These are phyloP conservation scores for Coniochaeta hoffmannii DNA, from an alignment of 2,329 filamentous ascomycete species.

Conservation along the genomic window DNA sequence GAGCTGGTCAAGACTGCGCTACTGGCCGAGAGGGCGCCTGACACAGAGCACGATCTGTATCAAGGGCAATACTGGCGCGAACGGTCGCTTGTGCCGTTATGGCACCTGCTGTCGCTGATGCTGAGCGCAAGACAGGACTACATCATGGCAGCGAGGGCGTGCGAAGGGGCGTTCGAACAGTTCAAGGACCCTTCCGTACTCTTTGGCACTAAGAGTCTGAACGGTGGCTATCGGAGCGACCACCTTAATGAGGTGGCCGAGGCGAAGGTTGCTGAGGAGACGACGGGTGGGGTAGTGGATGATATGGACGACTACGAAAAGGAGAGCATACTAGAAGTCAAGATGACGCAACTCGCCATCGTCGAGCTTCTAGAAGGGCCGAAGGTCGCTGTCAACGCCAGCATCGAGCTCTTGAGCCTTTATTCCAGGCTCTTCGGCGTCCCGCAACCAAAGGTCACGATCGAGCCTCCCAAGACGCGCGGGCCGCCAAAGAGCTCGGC, in stretches of 20 bases:
- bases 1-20: conserved; percentile 74
- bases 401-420: conserved; percentile 73
- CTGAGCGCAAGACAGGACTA: conserved; percentile 84
- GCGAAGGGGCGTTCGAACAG: conserved; percentile 86
- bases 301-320: conserved; percentile 80
- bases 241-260: conserved; percentile 51
- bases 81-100: conserved; percentile 65
- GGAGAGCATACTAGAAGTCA: conserved; percentile 82
- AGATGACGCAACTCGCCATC: conserved; percentile 87
- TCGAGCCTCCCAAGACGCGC: conserved; percentile 31
- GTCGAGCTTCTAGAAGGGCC: conserved; percentile 78
- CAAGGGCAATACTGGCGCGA: conserved; percentile 53
- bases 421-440: conserved; percentile 74
- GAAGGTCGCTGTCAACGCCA: conserved; percentile 79
- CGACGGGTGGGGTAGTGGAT: conserved; percentile 53
- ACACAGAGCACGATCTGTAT: conserved; percentile 33
- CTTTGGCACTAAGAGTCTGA: conserved; percentile 53
- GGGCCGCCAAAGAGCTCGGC: conserved; percentile 61
- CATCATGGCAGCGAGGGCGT: conserved; percentile 69
- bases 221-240: conserved; percentile 49
- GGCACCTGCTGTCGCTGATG: conserved; percentile 84
- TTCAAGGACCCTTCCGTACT: conserved; percentile 66
- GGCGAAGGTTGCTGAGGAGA: conserved; percentile 23
- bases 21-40: conserved; percentile 45
- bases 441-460: conserved; percentile 36